Evolutionary conservation across 257 asterid genomes (phyloP), one percentile per base, ranked within the genome.

Genomic region (Nicotiana undulata): DNA sequence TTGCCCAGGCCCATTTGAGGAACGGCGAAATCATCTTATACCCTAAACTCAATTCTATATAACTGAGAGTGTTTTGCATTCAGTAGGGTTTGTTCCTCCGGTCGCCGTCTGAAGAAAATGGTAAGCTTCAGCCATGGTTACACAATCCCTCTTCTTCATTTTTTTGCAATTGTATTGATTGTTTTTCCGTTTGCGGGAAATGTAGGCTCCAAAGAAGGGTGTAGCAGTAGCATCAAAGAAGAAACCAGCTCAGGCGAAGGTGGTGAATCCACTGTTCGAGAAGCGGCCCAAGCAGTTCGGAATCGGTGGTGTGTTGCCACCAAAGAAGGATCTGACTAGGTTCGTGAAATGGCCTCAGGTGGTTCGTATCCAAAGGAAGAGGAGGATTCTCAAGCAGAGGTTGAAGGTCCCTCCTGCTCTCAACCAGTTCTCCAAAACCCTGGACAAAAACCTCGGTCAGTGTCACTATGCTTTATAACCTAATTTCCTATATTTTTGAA

Each of bases 341-440:
- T 84, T 81, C 61, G 80, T 88, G 6, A 88, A 81, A 79, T 88
- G 90, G 90, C 90, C 90, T 0, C 72, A 51, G 40, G 72, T 63
- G 56, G 90, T 87, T 7, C 65, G 72, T 22, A 82, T 85, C 6
- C 87, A 87, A 61, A 84, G 89, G 84, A 87, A 87, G 83, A 84
- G 83, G 83, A 84, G 88, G 83, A 82, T 88, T 74, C 86, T 88
- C 16, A 88, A 86, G 82, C 86, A 82, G 83, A 84, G 90, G 0
- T 72, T 88, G 64, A 88, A 88, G 89, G 90, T 88, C 9, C 90
- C 90, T 1, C 90, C 90, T 0, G 85, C 90, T 4, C 84, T 88
- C 70, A 88, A 86, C 81, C 90, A 86, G 86, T 88, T 88, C 82
- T 64, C 89, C 72, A 88, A 86, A 60, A 88, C 89, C 1, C 89